Evolutionary conservation across 140 eudicot genomes (phyloP).

Genomic region (Ambrosia hybrid): DNA sequence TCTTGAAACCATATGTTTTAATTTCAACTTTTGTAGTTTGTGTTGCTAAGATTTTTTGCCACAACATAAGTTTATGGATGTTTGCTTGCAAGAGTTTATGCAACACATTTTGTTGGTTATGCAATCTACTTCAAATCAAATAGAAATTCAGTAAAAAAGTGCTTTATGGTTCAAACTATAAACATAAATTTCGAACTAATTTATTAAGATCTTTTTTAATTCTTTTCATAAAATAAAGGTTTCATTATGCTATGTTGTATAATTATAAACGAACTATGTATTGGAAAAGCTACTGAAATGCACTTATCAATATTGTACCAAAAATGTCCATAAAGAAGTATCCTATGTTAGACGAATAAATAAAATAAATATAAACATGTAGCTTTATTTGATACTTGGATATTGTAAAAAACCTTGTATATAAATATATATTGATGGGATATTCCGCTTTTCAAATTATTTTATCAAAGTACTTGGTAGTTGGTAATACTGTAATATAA

Average conservation of each 20-base stretch:
- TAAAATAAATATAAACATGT: no score
- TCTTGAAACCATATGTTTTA: not conserved
- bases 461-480: not conserved
- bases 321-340: constrained; percentile 13
- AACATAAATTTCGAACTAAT: not conserved
- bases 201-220: no score
- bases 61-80: not conserved
- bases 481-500: not conserved
- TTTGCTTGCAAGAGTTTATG: not conserved
- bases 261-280: no score
- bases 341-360: constrained; percentile 7
- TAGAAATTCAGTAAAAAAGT: not conserved
- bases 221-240: no score
- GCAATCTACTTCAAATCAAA: not conserved
- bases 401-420: no score
- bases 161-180: not conserved
- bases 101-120: not conserved
- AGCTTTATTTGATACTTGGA: not conserved
- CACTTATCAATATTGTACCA: constrained; percentile 24
- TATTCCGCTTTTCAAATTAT: no score
- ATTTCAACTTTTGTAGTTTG: not conserved
- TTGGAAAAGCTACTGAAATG: constrained; percentile 14
- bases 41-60: not conserved
- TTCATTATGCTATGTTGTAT: no score
- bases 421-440: no score